phyloP scores from a whole-genome alignment of 495 filamentous ascomycete species.

The Annulohypoxylon nitens region DNA sequence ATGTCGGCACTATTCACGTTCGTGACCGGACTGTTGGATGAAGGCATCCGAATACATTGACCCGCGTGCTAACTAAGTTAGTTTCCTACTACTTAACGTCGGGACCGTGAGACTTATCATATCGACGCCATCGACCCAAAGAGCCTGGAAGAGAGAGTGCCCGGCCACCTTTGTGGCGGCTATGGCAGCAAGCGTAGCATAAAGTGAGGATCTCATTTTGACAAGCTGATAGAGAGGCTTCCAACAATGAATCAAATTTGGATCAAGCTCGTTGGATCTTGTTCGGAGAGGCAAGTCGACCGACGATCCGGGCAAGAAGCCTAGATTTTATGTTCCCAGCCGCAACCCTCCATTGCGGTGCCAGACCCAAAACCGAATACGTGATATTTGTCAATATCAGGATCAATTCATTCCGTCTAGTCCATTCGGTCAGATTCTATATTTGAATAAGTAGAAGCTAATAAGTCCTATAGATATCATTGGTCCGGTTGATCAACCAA shows the following conservation, averaged over 20 bases:
- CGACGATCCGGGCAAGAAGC: constrained; percentile 40
- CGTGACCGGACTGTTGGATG: constrained; percentile 57
- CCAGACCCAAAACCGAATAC: neutral
- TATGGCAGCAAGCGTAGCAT: constrained; percentile 44
- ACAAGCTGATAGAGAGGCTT: constrained; percentile 20
- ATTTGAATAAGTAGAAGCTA: constrained; percentile 36
- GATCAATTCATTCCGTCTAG: constrained; percentile 38
- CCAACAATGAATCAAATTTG: neutral
- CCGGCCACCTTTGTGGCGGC: constrained; percentile 51
- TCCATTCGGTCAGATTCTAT: constrained; percentile 42
- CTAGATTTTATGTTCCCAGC: constrained; percentile 39
- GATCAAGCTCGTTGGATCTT: constrained; percentile 9
- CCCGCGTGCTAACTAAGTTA: constrained; percentile 40
- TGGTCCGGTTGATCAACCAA: constrained; percentile 40
- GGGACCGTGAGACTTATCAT: constrained; percentile 46
- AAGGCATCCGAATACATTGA: constrained; percentile 54
- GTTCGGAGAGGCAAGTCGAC: constrained; percentile 32
- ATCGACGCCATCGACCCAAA: constrained; percentile 58
- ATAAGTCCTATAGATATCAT: constrained; percentile 40
- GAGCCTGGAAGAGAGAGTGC: constrained; percentile 54
- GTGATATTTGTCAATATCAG: constrained; percentile 26
- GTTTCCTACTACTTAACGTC: neutral
- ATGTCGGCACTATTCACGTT: constrained; percentile 59
- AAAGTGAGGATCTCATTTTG: constrained; percentile 53
- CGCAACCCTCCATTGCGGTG: constrained; percentile 4